phyloP scores from a whole-genome alignment of 1,284 basidiomycete species.

The Cryptococcus jaspeensis region DNA sequence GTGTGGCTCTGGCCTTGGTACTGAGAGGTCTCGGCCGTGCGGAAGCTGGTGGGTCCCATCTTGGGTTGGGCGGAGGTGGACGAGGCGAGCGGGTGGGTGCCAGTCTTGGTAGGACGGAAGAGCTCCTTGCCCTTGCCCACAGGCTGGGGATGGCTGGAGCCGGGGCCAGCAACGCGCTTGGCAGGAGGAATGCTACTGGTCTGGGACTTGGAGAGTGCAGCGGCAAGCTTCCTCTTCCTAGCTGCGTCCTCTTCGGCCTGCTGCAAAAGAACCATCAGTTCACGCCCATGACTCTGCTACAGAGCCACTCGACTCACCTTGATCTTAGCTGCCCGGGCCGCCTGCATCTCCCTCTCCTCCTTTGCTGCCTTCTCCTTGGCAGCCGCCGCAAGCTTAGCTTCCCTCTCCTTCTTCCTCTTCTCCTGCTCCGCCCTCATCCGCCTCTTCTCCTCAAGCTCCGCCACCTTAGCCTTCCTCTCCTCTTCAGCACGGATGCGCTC shows the following conservation, averaged over 20 bases:
- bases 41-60: slow-evolving; percentile 15
- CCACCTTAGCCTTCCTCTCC: slow-evolving; percentile 25
- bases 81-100: background rate
- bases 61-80: slow-evolving; percentile 9
- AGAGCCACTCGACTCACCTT: slow-evolving; percentile 20
- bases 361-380: slow-evolving; percentile 39
- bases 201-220: slow-evolving; percentile 25
- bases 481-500: slow-evolving; percentile 63
- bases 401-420: slow-evolving; percentile 47
- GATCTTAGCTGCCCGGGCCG: slow-evolving; percentile 29
- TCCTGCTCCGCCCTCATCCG: slow-evolving; percentile 51
- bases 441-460: slow-evolving; percentile 63
- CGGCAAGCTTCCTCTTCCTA: slow-evolving; percentile 49
- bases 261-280: slow-evolving; percentile 4
- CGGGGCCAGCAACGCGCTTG: slow-evolving; percentile 16
- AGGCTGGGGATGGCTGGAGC: slow-evolving; percentile 9
- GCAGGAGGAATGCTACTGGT: slow-evolving; percentile 8
- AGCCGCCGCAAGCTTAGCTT: slow-evolving; percentile 29
- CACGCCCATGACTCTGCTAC: background rate
- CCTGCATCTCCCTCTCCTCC: slow-evolving; percentile 34
- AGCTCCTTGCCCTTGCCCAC: slow-evolving; percentile 27
- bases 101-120: slow-evolving; percentile 18
- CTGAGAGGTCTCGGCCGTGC: slow-evolving; percentile 12
- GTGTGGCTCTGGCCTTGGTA: slow-evolving; percentile 13
- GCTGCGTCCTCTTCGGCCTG: slow-evolving; percentile 44